phyloP scores from a whole-genome alignment of 1,284 basidiomycete species.

The Moniliella sp. region DNA sequence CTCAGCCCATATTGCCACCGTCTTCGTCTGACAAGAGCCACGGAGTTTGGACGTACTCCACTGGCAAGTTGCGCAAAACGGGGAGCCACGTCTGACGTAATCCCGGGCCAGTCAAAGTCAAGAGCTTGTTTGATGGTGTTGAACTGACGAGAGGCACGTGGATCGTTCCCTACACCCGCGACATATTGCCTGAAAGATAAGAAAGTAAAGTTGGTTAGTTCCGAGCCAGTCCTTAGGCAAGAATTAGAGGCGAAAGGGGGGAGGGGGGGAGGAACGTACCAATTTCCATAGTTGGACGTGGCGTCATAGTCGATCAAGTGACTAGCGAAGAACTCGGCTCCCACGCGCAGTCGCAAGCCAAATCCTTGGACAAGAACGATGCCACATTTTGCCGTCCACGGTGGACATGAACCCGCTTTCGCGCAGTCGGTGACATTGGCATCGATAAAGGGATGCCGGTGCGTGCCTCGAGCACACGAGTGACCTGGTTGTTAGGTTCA shows the following conservation, averaged over 20 bases:
- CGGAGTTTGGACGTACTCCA: constrained; percentile 24
- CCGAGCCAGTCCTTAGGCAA: too few species aligned
- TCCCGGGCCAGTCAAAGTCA: too few species aligned
- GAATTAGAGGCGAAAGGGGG: too few species aligned
- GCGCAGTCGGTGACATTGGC: constrained; percentile 42
- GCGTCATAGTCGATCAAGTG: constrained; percentile 30
- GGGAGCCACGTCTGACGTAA: constrained; percentile 40
- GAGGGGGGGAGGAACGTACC: too few species aligned
- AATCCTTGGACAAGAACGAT: constrained; percentile 16
- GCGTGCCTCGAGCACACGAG: constrained; percentile 38
- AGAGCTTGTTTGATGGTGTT: constrained; percentile 24
- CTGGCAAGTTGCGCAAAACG: constrained; percentile 35
- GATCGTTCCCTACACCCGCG: constrained; percentile 24
- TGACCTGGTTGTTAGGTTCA: constrained; percentile 18
- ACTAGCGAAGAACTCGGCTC: constrained; percentile 36
- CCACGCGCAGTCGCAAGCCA: constrained; percentile 16
- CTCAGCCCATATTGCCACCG: too few species aligned
- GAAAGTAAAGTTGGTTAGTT: too few species aligned
- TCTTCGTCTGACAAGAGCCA: too few species aligned
- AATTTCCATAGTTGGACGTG: constrained; percentile 20
- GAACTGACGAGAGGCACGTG: constrained; percentile 15
- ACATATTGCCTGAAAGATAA: constrained; percentile 18
- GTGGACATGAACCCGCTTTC: constrained; percentile 40
- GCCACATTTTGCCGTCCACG: constrained; percentile 22
- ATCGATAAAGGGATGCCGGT: constrained; percentile 42